Conservation (phyloP, 2,329 filamentous ascomycete species). For the Trichoderma harzianum region DNA sequence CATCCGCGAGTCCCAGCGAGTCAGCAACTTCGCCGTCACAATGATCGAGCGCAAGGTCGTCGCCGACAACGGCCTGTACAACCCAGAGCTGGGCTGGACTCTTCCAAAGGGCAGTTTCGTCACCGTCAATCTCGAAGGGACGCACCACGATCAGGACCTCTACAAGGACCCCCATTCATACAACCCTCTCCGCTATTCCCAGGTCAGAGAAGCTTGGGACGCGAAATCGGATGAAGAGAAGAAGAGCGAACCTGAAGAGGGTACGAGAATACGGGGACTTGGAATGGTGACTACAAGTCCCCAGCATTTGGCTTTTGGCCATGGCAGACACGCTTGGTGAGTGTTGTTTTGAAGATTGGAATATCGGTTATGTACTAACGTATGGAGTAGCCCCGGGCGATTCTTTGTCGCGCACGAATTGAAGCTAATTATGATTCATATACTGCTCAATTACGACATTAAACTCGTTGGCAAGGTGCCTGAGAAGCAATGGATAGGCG, state of each 20-base stretch:
- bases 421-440: slow-evolving; percentile 51
- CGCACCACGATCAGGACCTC: slow-evolving; percentile 45
- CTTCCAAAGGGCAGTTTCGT: slow-evolving; percentile 42
- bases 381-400: slow-evolving; percentile 42
- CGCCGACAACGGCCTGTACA: slow-evolving; percentile 41
- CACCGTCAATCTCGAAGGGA: slow-evolving; percentile 41
- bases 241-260: slow-evolving; percentile 31
- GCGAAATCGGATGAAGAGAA: slow-evolving; percentile 27
- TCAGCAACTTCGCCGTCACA: slow-evolving; percentile 45
- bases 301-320: slow-evolving; percentile 52
- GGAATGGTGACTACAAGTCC: slow-evolving; percentile 54
- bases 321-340: slow-evolving; percentile 51
- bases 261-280: slow-evolving; percentile 34
- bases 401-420: slow-evolving; percentile 56
- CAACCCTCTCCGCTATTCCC: slow-evolving; percentile 49
- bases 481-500: slow-evolving; percentile 42
- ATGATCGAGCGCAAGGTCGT: slow-evolving; percentile 47
- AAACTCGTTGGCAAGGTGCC: slow-evolving; percentile 40
- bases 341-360: not conserved
- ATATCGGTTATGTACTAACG: not conserved
- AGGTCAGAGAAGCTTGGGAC: slow-evolving; percentile 39
- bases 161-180: slow-evolving; percentile 43
- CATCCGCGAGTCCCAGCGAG: slow-evolving; percentile 51
- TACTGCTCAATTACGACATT: slow-evolving; percentile 53
- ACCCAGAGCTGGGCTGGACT: slow-evolving; percentile 31